Evolutionary conservation across 2,329 filamentous ascomycete genomes (phyloP).

Genomic region (Ophiocordyceps polyrhachis-furcata): DNA sequence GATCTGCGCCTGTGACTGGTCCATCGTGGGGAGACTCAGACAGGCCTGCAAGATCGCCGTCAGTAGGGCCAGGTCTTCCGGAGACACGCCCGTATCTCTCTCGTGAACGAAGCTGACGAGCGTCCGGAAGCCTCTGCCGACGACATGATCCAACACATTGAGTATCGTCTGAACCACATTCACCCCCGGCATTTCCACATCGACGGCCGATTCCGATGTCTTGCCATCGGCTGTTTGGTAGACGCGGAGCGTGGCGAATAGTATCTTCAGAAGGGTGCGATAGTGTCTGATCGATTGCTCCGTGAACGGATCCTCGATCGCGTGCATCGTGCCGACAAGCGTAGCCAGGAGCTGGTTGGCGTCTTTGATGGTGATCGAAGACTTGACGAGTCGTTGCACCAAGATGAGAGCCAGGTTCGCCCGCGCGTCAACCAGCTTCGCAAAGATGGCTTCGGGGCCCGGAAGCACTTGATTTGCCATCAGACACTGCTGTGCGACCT

Average conservation of each 20-base stretch:
- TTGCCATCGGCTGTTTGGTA: slow-evolving; percentile 25
- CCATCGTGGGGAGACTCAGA: slow-evolving; percentile 58
- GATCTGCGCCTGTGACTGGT: slow-evolving; percentile 51
- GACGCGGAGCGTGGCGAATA: slow-evolving; percentile 65
- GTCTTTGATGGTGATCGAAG: slow-evolving; percentile 28
- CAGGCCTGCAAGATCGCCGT: slow-evolving; percentile 78
- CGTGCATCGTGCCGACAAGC: slow-evolving; percentile 32
- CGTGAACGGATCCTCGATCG: slow-evolving; percentile 33
- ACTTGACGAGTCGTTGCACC: slow-evolving; percentile 58
- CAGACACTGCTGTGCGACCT: slow-evolving; percentile 61
- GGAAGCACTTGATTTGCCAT: slow-evolving; percentile 54
- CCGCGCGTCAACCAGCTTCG: slow-evolving; percentile 54
- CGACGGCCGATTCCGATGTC: slow-evolving; percentile 13
- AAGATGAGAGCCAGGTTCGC: slow-evolving; percentile 69
- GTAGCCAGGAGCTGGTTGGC: slow-evolving; percentile 31
- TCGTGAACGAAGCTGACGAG: slow-evolving; percentile 72
- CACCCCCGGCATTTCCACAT: slow-evolving; percentile 19
- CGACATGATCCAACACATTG: slow-evolving; percentile 61
- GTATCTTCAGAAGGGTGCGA: slow-evolving; percentile 61
- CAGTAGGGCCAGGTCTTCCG: slow-evolving; percentile 70
- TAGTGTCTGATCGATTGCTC: slow-evolving; percentile 48
- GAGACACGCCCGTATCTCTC: slow-evolving; percentile 37
- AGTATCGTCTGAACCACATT: slow-evolving; percentile 44
- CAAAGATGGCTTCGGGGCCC: slow-evolving; percentile 65
- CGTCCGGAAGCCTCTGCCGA: slow-evolving; percentile 66